Evolutionary conservation across 1,284 basidiomycete species (phyloP).

Genomic region (Agaricales sp.): DNA sequence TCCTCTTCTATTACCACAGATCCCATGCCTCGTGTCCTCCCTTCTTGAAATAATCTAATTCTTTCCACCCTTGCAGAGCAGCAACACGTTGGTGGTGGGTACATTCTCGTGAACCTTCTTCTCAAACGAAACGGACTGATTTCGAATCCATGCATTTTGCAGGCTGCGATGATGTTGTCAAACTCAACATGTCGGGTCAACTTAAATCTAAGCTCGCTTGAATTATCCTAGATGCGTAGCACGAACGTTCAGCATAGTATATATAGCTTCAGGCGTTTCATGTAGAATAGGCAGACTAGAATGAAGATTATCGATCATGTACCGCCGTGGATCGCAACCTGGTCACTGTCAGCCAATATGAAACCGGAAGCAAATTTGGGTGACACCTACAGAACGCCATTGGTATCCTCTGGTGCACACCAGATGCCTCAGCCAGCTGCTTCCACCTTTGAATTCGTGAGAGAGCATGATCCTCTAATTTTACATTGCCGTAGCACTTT

Average conservation of each 20-base stretch:
- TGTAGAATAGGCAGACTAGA: too few species aligned
- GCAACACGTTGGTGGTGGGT: constrained; percentile 45
- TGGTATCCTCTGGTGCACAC: neutral
- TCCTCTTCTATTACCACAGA: neutral
- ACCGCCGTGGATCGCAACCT: too few species aligned
- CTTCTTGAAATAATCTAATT: constrained; percentile 2
- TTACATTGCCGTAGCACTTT: neutral
- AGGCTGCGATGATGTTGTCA: neutral
- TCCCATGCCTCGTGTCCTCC: neutral
- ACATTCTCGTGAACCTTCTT: neutral
- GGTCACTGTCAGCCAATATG: too few species aligned
- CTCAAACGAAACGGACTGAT: neutral
- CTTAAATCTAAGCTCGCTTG: neutral
- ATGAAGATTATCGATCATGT: too few species aligned
- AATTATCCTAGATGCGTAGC: too few species aligned
- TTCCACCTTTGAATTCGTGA: constrained; percentile 54
- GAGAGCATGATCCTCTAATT: neutral
- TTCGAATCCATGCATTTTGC: neutral
- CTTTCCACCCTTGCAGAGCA: constrained; percentile 25
- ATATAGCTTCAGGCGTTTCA: too few species aligned
- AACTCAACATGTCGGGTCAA: neutral
- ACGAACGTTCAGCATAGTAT: too few species aligned
- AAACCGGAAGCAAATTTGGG: too few species aligned
- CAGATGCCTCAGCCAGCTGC: constrained; percentile 8
- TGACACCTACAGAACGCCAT: neutral